These are phyloP conservation scores for Talaromyces stipitatus DNA, from an alignment of 495 filamentous ascomycete genomes.

Conservation along the genomic window DNA sequence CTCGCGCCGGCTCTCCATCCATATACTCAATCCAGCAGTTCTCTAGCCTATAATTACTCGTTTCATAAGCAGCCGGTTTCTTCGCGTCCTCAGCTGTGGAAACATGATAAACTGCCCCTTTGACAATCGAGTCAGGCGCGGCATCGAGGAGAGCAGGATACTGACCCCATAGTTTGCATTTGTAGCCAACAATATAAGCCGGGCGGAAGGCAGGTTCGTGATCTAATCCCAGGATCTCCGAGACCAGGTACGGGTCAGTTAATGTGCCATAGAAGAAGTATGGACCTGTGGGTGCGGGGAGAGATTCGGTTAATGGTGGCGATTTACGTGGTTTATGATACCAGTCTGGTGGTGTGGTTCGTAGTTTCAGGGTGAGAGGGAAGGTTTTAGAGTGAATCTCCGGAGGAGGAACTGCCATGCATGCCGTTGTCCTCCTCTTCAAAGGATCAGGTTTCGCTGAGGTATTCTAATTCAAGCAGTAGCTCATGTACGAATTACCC, in stretches of 20 bases:
- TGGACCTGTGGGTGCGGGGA: slow-evolving; percentile 11
- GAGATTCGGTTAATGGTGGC: slow-evolving; percentile 3
- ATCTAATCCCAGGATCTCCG: slow-evolving; percentile 13
- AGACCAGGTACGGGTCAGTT: slow-evolving; percentile 13
- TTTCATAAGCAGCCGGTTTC: slow-evolving; percentile 23
- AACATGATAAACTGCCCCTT: slow-evolving; percentile 22
- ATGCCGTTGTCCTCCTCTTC: too few species aligned
- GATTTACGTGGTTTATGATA: slow-evolving; percentile 10
- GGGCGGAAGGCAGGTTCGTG: slow-evolving; percentile 9
- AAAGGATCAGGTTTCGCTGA: too few species aligned
- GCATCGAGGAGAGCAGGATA: slow-evolving; percentile 22
- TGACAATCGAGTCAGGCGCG: slow-evolving; percentile 5
- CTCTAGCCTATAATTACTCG: slow-evolving; percentile 12
- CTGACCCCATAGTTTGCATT: slow-evolving; percentile 19
- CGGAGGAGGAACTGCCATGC: too few species aligned
- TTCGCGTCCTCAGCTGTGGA: slow-evolving; percentile 10
- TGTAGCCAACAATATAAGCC: slow-evolving; percentile 11
- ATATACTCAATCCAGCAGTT: slow-evolving; percentile 16
- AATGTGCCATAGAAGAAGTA: slow-evolving; percentile 33
- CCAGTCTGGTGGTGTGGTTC: slow-evolving; percentile 6
- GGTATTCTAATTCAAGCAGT: too few species aligned
- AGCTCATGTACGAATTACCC: too few species aligned
- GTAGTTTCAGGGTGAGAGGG: slow-evolving; percentile 10
- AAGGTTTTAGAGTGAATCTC: slow-evolving; percentile 10
- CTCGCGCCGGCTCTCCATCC: slow-evolving; percentile 11